A percentile compares a stretch with the other conserved stretches of the same genome.
phyloP scores from a whole-genome alignment of 2,329 filamentous ascomycete species.

The Monilinia polystroma region DNA sequence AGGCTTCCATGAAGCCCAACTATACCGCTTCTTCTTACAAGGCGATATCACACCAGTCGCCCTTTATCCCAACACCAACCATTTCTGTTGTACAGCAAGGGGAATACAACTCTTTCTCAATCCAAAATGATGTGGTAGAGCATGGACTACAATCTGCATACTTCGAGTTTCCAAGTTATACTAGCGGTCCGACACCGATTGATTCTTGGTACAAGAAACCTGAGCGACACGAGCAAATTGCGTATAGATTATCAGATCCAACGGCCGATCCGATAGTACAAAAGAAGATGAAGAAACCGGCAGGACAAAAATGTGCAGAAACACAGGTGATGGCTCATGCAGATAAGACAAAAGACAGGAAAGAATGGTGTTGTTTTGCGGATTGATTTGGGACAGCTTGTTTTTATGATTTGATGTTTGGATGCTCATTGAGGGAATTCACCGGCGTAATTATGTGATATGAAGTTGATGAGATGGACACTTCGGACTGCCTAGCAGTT shows the following conservation, averaged over 20 bases:
- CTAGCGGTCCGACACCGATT: background rate
- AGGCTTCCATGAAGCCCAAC: background rate
- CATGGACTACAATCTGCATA: background rate
- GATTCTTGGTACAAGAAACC: background rate
- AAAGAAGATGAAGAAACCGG: background rate
- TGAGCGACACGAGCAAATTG: constrained; percentile 15
- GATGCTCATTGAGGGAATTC: background rate
- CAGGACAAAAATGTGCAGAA: background rate
- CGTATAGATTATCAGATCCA: background rate
- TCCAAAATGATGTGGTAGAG: background rate
- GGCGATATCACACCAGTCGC: constrained; percentile 1
- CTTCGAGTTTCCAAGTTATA: background rate
- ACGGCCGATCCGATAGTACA: background rate
- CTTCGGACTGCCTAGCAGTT: background rate
- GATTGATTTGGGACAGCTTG: background rate
- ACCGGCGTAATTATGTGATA: background rate
- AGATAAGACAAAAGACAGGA: background rate
- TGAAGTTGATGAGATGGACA: background rate
- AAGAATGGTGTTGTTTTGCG: background rate
- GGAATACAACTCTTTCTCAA: too few species aligned
- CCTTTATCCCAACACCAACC: background rate
- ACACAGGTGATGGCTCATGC: background rate
- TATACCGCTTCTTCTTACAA: background rate
- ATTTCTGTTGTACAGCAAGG: background rate
- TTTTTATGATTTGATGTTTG: background rate